Conservation (phyloP, 805 yeast species). For the Scheffersomyces ergatensis region DNA sequence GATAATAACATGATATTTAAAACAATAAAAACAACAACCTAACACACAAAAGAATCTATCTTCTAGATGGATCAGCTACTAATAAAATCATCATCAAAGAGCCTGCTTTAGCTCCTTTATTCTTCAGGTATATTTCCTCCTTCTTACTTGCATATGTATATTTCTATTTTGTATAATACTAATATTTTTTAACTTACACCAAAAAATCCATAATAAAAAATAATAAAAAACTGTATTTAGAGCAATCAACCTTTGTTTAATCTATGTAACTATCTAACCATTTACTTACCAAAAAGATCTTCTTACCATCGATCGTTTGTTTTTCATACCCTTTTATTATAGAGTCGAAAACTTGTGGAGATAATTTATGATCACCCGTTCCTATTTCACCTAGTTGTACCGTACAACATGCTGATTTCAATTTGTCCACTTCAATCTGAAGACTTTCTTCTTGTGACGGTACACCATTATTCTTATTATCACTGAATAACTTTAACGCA, state of each 20-base stretch:
- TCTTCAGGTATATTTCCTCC: not conserved
- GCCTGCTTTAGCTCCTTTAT: not conserved
- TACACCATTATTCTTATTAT: conserved; percentile 9
- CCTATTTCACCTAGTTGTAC: conserved; percentile 46
- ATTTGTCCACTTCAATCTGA: conserved; percentile 45
- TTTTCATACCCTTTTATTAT: conserved; percentile 56
- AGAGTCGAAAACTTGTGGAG: conserved; percentile 44
- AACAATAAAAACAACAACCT: no score
- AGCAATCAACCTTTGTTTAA: no score
- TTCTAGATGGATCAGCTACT: no score
- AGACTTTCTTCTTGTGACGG: conserved; percentile 28
- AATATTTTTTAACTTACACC: not conserved
- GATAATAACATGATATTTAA: not conserved
- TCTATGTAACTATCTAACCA: conserved; percentile 57
- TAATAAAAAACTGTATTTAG: not conserved
- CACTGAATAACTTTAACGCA: conserved; percentile 56
- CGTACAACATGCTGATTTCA: conserved; percentile 47
- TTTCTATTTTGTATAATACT: conserved; percentile 1
- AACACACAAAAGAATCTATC: no score
- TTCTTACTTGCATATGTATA: not conserved
- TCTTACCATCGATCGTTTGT: conserved; percentile 56
- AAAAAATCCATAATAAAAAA: not conserved
- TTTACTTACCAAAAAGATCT: conserved; percentile 56
- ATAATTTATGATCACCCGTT: conserved; percentile 43
- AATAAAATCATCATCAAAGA: no score